Conservation (phyloP, 140 eudicot species). For the Anethum foeniculum region DNA sequence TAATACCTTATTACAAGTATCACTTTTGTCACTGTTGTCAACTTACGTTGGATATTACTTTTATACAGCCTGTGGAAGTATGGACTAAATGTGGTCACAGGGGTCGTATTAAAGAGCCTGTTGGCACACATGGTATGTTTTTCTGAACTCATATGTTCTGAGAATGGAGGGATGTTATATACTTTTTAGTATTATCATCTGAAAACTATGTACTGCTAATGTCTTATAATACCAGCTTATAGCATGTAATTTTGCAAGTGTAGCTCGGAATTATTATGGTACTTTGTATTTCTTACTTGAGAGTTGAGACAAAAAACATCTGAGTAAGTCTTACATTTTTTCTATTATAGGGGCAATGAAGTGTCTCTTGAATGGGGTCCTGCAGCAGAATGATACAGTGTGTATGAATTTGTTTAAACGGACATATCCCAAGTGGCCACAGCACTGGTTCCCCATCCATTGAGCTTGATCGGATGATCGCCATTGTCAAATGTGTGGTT, state of each 20-base stretch:
- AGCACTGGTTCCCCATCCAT: slow-evolving; percentile 68
- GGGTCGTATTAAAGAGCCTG: slow-evolving; percentile 94
- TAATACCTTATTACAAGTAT: neutral
- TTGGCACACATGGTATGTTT: slow-evolving; percentile 91
- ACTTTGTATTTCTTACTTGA: neutral
- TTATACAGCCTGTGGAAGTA: slow-evolving; percentile 79
- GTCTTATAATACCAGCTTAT: neutral
- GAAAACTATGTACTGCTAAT: neutral
- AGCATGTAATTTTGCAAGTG: neutral
- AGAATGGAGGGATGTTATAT: neutral
- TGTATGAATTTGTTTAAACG: slow-evolving; percentile 97
- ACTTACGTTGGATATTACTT: neutral
- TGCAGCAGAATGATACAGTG: slow-evolving; percentile 84
- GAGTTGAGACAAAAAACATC: neutral
- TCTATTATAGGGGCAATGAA: slow-evolving; percentile 80
- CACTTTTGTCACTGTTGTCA: neutral
- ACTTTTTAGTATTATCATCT: neutral
- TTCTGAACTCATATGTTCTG: neutral
- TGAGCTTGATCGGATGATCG: slow-evolving; percentile 24
- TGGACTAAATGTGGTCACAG: slow-evolving; percentile 94
- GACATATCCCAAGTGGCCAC: slow-evolving; percentile 94
- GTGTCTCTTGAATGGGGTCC: slow-evolving; percentile 81
- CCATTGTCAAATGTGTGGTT: slow-evolving; percentile 11
- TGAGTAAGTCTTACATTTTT: neutral
- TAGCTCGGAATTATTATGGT: neutral